These are phyloP conservation scores for Aeschynomene evenia DNA, from an alignment of 306 rosid species.

Conservation along the genomic window DNA sequence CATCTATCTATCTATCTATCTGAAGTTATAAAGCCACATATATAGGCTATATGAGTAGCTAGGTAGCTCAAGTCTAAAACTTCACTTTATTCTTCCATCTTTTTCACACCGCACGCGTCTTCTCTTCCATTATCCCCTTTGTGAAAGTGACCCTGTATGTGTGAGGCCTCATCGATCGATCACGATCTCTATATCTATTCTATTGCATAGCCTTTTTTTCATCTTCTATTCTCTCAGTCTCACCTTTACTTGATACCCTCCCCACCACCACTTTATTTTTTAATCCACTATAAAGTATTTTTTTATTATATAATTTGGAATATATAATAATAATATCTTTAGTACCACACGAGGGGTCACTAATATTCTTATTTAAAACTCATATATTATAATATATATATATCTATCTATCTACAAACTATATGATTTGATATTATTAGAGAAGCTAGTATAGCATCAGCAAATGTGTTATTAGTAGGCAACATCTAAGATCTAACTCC, in stretches of 20 bases:
- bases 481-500: conserved; percentile 20
- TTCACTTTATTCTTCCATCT: conserved; percentile 71
- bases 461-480: conserved; percentile 8
- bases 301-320: conserved; percentile 13
- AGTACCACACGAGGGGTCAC: conserved; percentile 59
- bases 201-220: conserved; percentile 29
- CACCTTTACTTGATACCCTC: conserved; percentile 45
- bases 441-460: conserved; percentile 1
- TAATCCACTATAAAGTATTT: conserved; percentile 22
- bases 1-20: conserved; percentile 35
- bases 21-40: conserved; percentile 28
- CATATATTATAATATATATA: too few relatives aligned
- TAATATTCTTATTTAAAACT: conserved; percentile 35
- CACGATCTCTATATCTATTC: neutral
- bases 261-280: neutral
- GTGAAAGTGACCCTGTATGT: conserved; percentile 43
- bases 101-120: conserved; percentile 64
- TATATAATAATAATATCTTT: conserved; percentile 24
- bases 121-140: neutral
- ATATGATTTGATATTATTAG: conserved; percentile 9
- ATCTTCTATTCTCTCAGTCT: conserved; percentile 38
- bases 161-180: conserved; percentile 29
- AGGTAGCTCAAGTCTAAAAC: conserved; percentile 35
- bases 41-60: too few relatives aligned
- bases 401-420: conserved; percentile 30